Evolutionary conservation across 2,329 filamentous ascomycete genomes (phyloP).

Genomic region (Alternaria solani): DNA sequence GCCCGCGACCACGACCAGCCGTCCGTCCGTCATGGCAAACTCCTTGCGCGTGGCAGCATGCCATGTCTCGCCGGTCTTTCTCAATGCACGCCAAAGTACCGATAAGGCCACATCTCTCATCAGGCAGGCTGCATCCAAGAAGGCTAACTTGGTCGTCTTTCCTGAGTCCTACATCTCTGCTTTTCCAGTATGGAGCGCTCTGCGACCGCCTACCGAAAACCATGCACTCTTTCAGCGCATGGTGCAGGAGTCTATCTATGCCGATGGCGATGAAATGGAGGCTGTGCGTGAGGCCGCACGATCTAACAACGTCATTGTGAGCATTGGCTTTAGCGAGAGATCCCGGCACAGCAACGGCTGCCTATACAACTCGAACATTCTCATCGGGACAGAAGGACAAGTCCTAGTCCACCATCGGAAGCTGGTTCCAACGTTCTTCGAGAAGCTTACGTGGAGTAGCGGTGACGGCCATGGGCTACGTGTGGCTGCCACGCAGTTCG

Average conservation of each 20-base stretch:
- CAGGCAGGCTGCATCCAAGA: slow-evolving; percentile 53
- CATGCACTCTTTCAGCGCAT: slow-evolving; percentile 61
- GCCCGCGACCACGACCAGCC: neutral
- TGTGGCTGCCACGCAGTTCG: slow-evolving; percentile 57
- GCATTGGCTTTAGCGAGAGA: slow-evolving; percentile 62
- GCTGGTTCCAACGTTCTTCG: slow-evolving; percentile 64
- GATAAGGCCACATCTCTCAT: slow-evolving; percentile 59
- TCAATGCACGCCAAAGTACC: slow-evolving; percentile 57
- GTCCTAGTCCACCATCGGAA: slow-evolving; percentile 63
- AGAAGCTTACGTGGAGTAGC: slow-evolving; percentile 63
- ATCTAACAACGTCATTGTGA: slow-evolving; percentile 52
- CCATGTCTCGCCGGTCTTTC: slow-evolving; percentile 55
- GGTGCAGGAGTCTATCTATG: slow-evolving; percentile 22
- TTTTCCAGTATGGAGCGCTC: slow-evolving; percentile 62
- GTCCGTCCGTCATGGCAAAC: slow-evolving; percentile 13
- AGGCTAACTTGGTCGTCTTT: slow-evolving; percentile 62
- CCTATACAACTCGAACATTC: slow-evolving; percentile 62
- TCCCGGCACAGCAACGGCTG: slow-evolving; percentile 55
- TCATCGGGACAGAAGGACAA: slow-evolving; percentile 56
- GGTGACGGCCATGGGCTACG: slow-evolving; percentile 62
- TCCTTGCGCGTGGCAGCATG: slow-evolving; percentile 37
- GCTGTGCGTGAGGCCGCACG: slow-evolving; percentile 46
- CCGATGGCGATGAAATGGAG: slow-evolving; percentile 37
- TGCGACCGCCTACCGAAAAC: slow-evolving; percentile 59
- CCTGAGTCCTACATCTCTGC: slow-evolving; percentile 63